Evolutionary conservation across 371 early-diverging fungal genomes (phyloP), one percentile per base, ranked within the genome.

Genomic region (Mitosporidium daphniae): DNA sequence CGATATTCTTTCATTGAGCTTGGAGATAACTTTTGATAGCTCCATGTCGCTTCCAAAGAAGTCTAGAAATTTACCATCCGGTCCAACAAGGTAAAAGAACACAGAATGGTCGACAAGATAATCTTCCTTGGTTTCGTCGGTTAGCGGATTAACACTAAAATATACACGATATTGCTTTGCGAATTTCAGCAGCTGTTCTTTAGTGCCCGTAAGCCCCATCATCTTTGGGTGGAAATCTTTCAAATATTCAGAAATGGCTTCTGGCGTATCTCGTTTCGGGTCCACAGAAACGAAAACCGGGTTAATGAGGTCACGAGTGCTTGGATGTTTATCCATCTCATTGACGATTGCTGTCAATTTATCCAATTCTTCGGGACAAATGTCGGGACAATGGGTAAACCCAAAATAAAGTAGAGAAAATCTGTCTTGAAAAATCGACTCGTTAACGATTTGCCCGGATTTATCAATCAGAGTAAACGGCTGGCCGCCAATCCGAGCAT

Each of bases 61-160:
- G 17, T 73, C 69, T 9, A 74, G 53, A 40, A 77, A 84, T 33
- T 58, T 44, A 27, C 84, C 84, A 20, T 70, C 53, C 6, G 74
- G 82, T 31, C 66, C 71, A 61, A 89, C 69, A 14, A 89, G 47
- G 36, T 80, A 89, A 33, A 80, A 72, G 49, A 80, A 89, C 39
- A 84, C 84, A 21, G 78, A 74, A 42, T 89, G 91, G 33, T 89
- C 91, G 4, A 89, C 86, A 17, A 89, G 39, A 32, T 89, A 89
- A 35, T 89, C 84, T 27, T 69, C 62, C 8, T 62, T 70, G 17
- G 61, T 62, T 11, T 58, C 53, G 21, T 71, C 67, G 11, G 82
- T 78, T 17, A 48, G 82, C 54, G 43, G 64, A 54, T 31, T 53
- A 49, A 49, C n/a, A n/a, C n/a, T 47, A 26, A 69, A 74, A 44